Evolutionary conservation across 306 rosid genomes (phyloP), one percentile per base, ranked within the genome.

Genomic region (Glycine tomentella): DNA sequence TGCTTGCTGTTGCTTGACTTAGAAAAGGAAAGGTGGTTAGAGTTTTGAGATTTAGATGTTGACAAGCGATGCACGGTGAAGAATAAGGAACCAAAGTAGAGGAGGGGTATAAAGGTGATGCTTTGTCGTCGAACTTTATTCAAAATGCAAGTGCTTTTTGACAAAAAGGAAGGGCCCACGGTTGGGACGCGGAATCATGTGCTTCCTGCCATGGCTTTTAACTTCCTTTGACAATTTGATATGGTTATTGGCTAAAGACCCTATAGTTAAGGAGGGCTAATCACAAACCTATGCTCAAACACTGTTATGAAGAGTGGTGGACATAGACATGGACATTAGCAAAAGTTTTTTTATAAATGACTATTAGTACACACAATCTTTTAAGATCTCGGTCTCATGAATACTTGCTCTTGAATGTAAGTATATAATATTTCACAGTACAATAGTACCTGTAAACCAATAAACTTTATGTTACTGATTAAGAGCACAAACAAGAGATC

Each of bases 111-210:
- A 82, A 91, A 90, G 90, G 49, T 45, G 84, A 88, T 92, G 93
- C 93, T 89, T 83, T 89, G 82, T 89, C 78, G 13, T 77, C 1
- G 4, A 57, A 81, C 94, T 90, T 89, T 90, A 86, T 86, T 86
- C 75, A 90, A 92, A 89, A 90, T 80, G 90, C 69, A 87, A 62
- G 20, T 76, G 85, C 90, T 90, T 89, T 80, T 90, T 87, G 84
- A 84, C 86, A 75, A 79, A 88, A 84, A 67, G 84, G 83, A 45
- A 31, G 82, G 87, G 77, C 59, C 78, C 93, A 74, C 6, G 44
- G 69, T 25, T 77, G 36, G 77, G 89, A 72, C 64, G 62, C 52
- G 55, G 94, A 86, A 92, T 92, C 97, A 77, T 84, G 94, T 92
- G 87, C 92, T 84, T 86, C 84, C 76, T 65, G 63, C 56, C 9